Evolutionary conservation across 495 filamentous ascomycete species (phyloP).

Genomic region (Hypoxylon perforatum): DNA sequence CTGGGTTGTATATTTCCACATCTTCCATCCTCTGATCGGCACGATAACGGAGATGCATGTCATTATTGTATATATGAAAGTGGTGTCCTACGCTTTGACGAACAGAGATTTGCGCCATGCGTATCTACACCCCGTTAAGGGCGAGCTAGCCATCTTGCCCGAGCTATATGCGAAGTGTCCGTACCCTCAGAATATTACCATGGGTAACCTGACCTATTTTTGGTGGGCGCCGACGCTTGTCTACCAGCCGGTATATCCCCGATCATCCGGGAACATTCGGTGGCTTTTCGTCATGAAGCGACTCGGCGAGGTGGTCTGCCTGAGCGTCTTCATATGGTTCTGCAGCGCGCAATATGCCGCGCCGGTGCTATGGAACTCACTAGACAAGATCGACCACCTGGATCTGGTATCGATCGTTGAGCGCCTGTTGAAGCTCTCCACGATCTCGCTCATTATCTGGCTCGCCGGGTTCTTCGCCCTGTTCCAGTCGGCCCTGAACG

Average conservation of each 20-base stretch:
- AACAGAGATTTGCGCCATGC: conserved; percentile 95
- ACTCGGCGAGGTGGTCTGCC: conserved; percentile 74
- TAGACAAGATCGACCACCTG: conserved; percentile 84
- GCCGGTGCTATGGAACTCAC: conserved; percentile 86
- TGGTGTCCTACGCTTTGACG: conserved; percentile 93
- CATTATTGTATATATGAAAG: conserved; percentile 95
- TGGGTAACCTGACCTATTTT: conserved; percentile 88
- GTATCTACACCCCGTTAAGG: conserved; percentile 74
- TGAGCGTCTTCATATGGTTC: conserved; percentile 92
- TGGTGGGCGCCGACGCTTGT: conserved; percentile 97
- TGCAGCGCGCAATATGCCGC: conserved; percentile 91
- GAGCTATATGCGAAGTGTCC: conserved; percentile 84
- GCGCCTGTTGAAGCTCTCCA: conserved; percentile 91
- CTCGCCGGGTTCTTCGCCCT: conserved; percentile 95
- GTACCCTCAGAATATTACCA: conserved; percentile 89
- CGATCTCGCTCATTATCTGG: conserved; percentile 94
- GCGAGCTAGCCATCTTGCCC: conserved; percentile 71
- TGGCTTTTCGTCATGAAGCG: conserved; percentile 90
- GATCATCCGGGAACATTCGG: conserved; percentile 76
- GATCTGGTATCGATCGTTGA: conserved; percentile 86
- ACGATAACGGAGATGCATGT: conserved; percentile 91
- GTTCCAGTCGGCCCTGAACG: conserved; percentile 91
- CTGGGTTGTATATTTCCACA: conserved; percentile 84
- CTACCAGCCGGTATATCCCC: conserved; percentile 96
- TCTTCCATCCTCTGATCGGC: conserved; percentile 93